Evolutionary conservation across 2,329 filamentous ascomycete genomes (phyloP).

Genomic region (Aspergillus puulaauensis): DNA sequence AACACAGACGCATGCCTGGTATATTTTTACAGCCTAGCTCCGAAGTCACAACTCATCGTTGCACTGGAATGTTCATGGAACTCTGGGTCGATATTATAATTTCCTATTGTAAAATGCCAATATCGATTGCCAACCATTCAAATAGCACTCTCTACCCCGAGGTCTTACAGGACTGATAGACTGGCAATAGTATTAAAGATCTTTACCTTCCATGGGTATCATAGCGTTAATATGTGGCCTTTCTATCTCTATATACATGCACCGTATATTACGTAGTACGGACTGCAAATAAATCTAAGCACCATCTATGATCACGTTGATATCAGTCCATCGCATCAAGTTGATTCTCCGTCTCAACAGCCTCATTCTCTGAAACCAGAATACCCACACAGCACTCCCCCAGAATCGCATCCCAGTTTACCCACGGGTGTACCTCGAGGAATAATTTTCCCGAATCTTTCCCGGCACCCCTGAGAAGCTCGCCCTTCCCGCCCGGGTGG

Average conservation of each 20-base stretch:
- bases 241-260: not conserved
- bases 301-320: no score
- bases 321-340: slow-evolving; percentile 62
- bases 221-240: not conserved
- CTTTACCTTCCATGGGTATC: slow-evolving; percentile 2
- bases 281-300: not conserved
- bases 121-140: not conserved
- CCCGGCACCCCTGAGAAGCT: slow-evolving; percentile 63
- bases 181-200: no score
- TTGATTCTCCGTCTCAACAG: slow-evolving; percentile 28
- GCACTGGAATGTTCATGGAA: not conserved
- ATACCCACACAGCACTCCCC: slow-evolving; percentile 62
- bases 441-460: slow-evolving; percentile 65
- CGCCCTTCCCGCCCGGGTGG: slow-evolving; percentile 74
- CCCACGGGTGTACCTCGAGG: slow-evolving; percentile 65
- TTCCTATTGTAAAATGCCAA: not conserved
- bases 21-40: not conserved
- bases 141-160: no score
- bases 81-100: not conserved
- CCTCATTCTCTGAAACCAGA: slow-evolving; percentile 56
- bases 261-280: slow-evolving; percentile 3
- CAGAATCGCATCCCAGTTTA: slow-evolving; percentile 68
- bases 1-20: not conserved
- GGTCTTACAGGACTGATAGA: no score
- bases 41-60: not conserved